Base-by-base conservation (phyloP, 1,284 basidiomycete genomes). In the Cutaneotrichosporon cavernicola region DNA sequence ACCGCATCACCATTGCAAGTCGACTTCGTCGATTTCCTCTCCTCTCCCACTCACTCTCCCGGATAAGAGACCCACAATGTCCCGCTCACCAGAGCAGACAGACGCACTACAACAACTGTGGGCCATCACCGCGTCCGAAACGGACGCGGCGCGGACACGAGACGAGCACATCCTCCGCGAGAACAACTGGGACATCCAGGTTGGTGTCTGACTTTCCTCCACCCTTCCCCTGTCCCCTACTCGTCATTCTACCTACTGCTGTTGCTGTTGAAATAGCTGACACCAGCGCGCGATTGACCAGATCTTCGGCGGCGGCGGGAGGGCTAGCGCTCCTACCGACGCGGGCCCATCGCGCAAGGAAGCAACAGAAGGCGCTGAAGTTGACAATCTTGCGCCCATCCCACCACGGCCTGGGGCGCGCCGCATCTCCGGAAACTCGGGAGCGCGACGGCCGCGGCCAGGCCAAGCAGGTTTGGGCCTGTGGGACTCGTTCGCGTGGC, bases 131-230 rank as follows among this genome's bases (percentile, higher is more conserved):
- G 76, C 76, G 8, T 78, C 79, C 1, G 67, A 65, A 1, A 74
- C 73, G 9, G 62, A 68, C 8, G 71, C 71, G 2, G 70, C 75
- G 3, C 65, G 73, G 7, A 69, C 74, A 21, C 63, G 80, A 18
- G 79, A 80, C 60, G 74, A 80, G 59, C 69, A 75, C 16, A 52
- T 81, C 26, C 63, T 81, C 3, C 61, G 73, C 0, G 78, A 81
- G 60, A 75, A 74, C 53, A 75, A 73, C 8, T 81, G 76, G 75
- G 72, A 81, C 65, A 73, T 81, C 8, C 74, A 81, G 71, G 80
- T 80, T 21, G 56, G 77, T 70, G 22, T 14, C 49, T 30, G 13
- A 14, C 30, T 2, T 34, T 13, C 10, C 36, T n/a, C 18, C 6
- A 31, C 22, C 4, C 8, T 30, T 10, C 49, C 3, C 14, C 8